A percentile compares a stretch with the other conserved stretches of the same genome.
phyloP scores from a whole-genome alignment of 106 monocot species.

The Dendrobium huoshanense region DNA sequence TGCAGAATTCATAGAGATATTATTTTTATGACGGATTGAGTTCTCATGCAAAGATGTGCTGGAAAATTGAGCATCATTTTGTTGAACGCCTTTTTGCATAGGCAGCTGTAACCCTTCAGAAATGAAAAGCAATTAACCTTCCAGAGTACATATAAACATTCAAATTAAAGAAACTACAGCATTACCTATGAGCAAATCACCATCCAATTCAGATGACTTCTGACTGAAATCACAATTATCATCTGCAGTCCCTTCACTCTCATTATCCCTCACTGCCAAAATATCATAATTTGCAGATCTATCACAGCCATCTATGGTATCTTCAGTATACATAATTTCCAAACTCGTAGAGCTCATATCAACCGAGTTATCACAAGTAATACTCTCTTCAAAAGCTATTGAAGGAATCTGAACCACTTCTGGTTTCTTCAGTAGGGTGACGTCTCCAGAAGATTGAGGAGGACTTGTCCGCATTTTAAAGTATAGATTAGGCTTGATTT shows the following conservation, averaged over 20 bases:
- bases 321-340: background rate
- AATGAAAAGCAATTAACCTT: conserved; percentile 19
- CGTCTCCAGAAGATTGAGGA: conserved; percentile 29
- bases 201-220: conserved; percentile 11
- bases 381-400: conserved; percentile 18
- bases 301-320: conserved; percentile 7
- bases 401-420: conserved; percentile 34
- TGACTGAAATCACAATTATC: background rate
- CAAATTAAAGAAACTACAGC: background rate
- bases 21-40: background rate
- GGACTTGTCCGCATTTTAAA: conserved; percentile 61
- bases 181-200: conserved; percentile 21
- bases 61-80: conserved; percentile 11
- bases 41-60: conserved; percentile 11
- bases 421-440: conserved; percentile 64
- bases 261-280: background rate
- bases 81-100: conserved; percentile 15
- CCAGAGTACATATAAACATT: conserved; percentile 1
- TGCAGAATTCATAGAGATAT: conserved; percentile 21
- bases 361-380: background rate
- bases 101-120: conserved; percentile 39
- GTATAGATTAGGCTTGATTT: conserved; percentile 54
- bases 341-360: background rate
- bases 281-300: background rate
- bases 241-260: conserved; percentile 12